Percentiles rank a stretch among this genome's conserved stretches.
phyloP scores from a whole-genome alignment of 345 rosid genomes.

The Arabis hirsuta region DNA sequence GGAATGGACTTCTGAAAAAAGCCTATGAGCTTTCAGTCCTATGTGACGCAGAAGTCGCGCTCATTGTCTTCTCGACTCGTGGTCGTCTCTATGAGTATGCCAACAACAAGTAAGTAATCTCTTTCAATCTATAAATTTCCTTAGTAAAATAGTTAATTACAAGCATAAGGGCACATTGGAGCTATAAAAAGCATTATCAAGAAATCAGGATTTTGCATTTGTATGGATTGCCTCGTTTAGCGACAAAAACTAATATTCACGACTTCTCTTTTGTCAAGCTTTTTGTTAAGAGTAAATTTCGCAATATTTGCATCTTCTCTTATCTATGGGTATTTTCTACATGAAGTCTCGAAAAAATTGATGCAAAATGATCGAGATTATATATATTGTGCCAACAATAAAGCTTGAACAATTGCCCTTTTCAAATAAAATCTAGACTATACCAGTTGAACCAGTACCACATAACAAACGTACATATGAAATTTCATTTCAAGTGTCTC shows the following conservation, averaged over 20 bases:
- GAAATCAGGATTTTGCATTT: not conserved
- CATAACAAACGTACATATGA: slow-evolving; percentile 12
- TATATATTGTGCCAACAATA: slow-evolving; percentile 1
- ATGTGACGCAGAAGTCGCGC: slow-evolving; percentile 94
- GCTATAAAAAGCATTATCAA: not conserved
- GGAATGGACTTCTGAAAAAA: slow-evolving; percentile 90
- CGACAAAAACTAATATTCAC: not conserved
- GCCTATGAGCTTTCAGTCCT: slow-evolving; percentile 89
- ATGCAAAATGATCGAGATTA: not conserved
- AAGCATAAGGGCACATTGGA: not conserved
- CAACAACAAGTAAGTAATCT: slow-evolving; percentile 70
- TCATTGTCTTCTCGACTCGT: slow-evolving; percentile 92
- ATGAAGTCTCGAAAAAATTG: not conserved
- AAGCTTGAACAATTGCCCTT: not conserved
- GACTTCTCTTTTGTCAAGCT: not conserved
- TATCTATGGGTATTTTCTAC: not conserved
- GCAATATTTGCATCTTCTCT: too few species aligned
- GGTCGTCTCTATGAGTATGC: slow-evolving; percentile 98
- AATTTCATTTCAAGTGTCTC: slow-evolving; percentile 5
- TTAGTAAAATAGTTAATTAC: not conserved
- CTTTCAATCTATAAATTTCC: not conserved
- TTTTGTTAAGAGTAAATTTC: not conserved
- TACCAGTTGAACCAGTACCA: not conserved
- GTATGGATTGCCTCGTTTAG: not conserved
- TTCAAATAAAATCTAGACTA: not conserved